These are phyloP conservation scores for Musa schizocarpa DNA, from an alignment of 176 grass and related monocot genomes.

Conservation along the genomic window DNA sequence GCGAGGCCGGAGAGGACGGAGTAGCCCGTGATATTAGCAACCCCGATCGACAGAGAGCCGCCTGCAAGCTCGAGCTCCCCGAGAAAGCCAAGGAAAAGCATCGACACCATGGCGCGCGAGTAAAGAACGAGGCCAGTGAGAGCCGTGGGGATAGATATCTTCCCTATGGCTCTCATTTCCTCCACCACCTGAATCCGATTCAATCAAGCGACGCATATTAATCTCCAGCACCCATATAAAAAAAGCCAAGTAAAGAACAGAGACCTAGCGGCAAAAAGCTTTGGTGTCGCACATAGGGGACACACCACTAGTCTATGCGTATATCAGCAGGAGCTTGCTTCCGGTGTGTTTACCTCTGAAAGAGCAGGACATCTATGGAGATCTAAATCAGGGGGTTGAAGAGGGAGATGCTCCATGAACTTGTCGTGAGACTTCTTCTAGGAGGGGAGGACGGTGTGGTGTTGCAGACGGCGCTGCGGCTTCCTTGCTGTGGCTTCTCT, in stretches of 20 bases:
- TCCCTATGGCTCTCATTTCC: slow-evolving; percentile 67
- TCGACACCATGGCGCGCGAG: slow-evolving; percentile 84
- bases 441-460: slow-evolving; percentile 2
- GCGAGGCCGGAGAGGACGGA: slow-evolving; percentile 78
- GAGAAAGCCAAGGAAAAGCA: slow-evolving; percentile 74
- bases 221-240: slow-evolving; percentile 4
- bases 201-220: slow-evolving; percentile 17
- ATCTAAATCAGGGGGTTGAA: neutral
- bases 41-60: slow-evolving; percentile 71
- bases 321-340: neutral
- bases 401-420: neutral
- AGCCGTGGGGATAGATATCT: slow-evolving; percentile 65
- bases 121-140: slow-evolving; percentile 83
- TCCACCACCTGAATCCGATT: slow-evolving; percentile 48
- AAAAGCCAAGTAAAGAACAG: neutral
- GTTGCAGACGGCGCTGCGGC: neutral
- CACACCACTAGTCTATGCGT: neutral
- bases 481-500: too few species aligned
- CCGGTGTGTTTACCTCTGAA: slow-evolving; percentile 1
- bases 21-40: slow-evolving; percentile 97
- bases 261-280: neutral
- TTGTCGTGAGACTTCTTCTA: slow-evolving; percentile 28
- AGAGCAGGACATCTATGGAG: slow-evolving; percentile 17
- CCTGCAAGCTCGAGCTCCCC: slow-evolving; percentile 78
- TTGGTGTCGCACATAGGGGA: neutral